Conservation (phyloP, 768 basidiomycete species). For the Trametes sanguinea region DNA sequence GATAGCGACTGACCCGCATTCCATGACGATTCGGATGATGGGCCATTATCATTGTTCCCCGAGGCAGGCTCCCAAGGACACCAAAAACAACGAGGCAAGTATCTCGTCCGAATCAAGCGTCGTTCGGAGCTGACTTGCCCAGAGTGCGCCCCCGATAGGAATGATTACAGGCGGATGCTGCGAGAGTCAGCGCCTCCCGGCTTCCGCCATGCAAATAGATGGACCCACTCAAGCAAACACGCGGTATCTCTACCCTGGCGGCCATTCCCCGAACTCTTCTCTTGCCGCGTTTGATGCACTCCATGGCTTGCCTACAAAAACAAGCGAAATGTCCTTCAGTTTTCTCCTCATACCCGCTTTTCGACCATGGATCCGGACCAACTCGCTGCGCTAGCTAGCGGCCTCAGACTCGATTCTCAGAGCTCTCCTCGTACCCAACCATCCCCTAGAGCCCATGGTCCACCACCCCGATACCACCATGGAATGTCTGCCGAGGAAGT, state of each 20-base stretch:
- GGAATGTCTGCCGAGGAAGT: conserved; percentile 10
- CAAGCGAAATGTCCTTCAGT: background rate
- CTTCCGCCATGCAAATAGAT: conserved; percentile 1
- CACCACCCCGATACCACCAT: conserved; percentile 10
- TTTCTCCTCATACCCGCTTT: background rate
- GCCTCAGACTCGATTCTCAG: background rate
- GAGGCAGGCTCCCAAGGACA: background rate
- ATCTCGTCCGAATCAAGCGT: background rate
- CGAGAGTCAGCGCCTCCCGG: background rate
- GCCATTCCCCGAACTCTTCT: background rate
- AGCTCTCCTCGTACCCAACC: background rate
- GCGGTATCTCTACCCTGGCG: background rate
- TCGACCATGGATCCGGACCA: conserved; percentile 8
- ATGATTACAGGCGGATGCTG: conserved; percentile 1
- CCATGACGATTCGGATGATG: background rate
- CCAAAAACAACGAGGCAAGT: conserved; percentile 12
- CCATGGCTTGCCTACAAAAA: background rate
- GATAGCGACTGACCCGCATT: background rate
- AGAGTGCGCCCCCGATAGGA: conserved; percentile 1
- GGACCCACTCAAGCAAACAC: conserved; percentile 18
- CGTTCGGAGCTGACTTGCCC: background rate
- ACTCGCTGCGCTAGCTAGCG: background rate
- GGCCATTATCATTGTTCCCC: conserved; percentile 1
- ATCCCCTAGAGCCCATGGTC: background rate
- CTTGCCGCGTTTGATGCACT: background rate